A percentile compares a stretch with the other conserved stretches of the same genome.
Evolutionary conservation across 805 yeast genomes (phyloP).

Genomic region (Lipomyces sp.): DNA sequence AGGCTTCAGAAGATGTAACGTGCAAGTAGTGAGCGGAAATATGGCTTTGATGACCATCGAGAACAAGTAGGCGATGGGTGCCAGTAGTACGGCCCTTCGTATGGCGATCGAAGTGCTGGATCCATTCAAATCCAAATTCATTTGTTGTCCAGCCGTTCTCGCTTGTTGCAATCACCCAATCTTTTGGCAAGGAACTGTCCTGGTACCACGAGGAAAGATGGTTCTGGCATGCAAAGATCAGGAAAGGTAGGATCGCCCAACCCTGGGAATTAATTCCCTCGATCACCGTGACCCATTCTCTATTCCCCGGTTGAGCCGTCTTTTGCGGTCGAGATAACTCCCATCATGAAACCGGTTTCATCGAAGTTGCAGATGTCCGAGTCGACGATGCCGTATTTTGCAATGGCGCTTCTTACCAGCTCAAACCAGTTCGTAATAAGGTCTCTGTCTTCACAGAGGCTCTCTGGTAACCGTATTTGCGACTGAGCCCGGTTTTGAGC

Average conservation of each 20-base stretch:
- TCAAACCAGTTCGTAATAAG: constrained; percentile 10
- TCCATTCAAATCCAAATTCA: constrained; percentile 12
- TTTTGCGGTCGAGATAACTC: constrained; percentile 8
- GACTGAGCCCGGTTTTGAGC: constrained; percentile 1
- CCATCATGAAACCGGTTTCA: constrained; percentile 16
- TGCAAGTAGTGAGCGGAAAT: no score
- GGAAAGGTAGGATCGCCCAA: constrained; percentile 23
- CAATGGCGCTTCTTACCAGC: neutral
- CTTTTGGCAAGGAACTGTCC: constrained; percentile 11
- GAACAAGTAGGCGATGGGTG: no score
- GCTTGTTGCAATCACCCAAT: constrained; percentile 10
- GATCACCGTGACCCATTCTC: neutral
- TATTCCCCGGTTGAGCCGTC: constrained; percentile 2
- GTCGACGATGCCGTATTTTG: constrained; percentile 6
- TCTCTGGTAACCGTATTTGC: neutral
- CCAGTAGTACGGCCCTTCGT: neutral
- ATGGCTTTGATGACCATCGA: no score
- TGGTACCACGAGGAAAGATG: constrained; percentile 18
- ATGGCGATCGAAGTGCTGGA: constrained; percentile 16
- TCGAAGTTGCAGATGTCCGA: constrained; percentile 16
- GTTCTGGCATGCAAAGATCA: constrained; percentile 8
- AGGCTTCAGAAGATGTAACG: no score
- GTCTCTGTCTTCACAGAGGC: constrained; percentile 10
- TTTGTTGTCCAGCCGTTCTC: constrained; percentile 18
- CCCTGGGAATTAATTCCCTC: neutral